Conservation (phyloP, 805 yeast genomes). For the Kazachstania kunashirensis region DNA sequence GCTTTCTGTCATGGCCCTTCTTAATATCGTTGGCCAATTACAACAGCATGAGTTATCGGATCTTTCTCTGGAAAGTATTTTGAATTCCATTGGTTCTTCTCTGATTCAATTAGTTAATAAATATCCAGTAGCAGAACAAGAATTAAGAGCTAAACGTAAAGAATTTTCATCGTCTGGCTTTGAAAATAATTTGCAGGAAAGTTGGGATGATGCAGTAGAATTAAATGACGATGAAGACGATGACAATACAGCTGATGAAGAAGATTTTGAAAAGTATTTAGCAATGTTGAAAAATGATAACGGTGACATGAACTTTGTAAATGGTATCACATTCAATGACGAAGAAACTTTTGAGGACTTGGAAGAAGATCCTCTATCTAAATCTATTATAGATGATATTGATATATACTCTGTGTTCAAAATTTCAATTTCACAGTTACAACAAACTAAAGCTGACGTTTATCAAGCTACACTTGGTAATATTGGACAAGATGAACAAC, state of each 20-base stretch:
- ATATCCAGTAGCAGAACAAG: conserved; percentile 63
- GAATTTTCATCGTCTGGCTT: conserved; percentile 37
- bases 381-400: conserved; percentile 67
- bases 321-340: conserved; percentile 28
- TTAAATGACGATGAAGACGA: conserved; percentile 32
- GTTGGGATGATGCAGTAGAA: conserved; percentile 22
- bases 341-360: conserved; percentile 61
- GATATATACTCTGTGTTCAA: conserved; percentile 64
- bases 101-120: conserved; percentile 45
- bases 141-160: conserved; percentile 53
- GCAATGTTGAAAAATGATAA: conserved; percentile 40
- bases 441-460: conserved; percentile 37
- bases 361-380: conserved; percentile 72
- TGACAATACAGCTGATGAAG: conserved; percentile 28
- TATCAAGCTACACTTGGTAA: conserved; percentile 42
- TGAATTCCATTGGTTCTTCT: conserved; percentile 42
- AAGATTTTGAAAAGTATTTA: conserved; percentile 34
- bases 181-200: conserved; percentile 24
- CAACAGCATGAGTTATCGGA: conserved; percentile 24
- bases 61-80: conserved; percentile 30
- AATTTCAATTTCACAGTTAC: conserved; percentile 40
- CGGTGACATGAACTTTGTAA: conserved; percentile 26
- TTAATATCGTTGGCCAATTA: conserved; percentile 36
- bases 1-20: conserved; percentile 56
- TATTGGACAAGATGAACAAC: conserved; percentile 31